These are phyloP conservation scores for Misopates orontium DNA, from an alignment of 257 asterid genomes.

Conservation along the genomic window DNA sequence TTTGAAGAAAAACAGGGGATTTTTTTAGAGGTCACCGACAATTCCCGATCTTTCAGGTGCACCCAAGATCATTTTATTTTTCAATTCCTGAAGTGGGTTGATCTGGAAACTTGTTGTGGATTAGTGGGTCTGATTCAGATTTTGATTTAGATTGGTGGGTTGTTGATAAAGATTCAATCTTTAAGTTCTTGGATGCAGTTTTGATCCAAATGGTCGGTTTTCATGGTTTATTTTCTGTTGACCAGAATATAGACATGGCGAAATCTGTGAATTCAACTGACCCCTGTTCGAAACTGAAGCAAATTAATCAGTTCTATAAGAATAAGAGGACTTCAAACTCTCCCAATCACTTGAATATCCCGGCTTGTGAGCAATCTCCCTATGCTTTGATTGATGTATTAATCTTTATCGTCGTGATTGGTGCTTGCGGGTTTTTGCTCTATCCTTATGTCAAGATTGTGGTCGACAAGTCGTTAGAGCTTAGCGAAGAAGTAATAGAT, in stretches of 20 bases:
- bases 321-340: slow-evolving; percentile 31
- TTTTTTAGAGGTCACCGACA: slow-evolving; percentile 29
- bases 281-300: slow-evolving; percentile 58
- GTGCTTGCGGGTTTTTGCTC: slow-evolving; percentile 65
- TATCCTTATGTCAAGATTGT: slow-evolving; percentile 61
- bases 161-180: slow-evolving; percentile 35
- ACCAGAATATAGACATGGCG: slow-evolving; percentile 63
- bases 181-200: slow-evolving; percentile 32
- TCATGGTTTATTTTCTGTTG: slow-evolving; percentile 58
- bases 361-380: slow-evolving; percentile 68
- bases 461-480: slow-evolving; percentile 39
- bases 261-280: slow-evolving; percentile 59
- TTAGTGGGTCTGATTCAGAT: slow-evolving; percentile 33
- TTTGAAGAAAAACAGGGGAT: slow-evolving; percentile 13
- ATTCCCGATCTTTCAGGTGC: slow-evolving; percentile 36
- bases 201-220: slow-evolving; percentile 80
- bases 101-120: slow-evolving; percentile 27
- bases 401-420: slow-evolving; percentile 67
- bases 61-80: slow-evolving; percentile 20
- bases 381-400: slow-evolving; percentile 71
- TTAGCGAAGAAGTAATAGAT: slow-evolving; percentile 49
- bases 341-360: slow-evolving; percentile 50
- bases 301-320: slow-evolving; percentile 49
- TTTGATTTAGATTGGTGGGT: slow-evolving; percentile 32
- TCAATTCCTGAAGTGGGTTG: slow-evolving; percentile 32